phyloP scores from a whole-genome alignment of 257 asterid species.

The Solanum sitiens region DNA sequence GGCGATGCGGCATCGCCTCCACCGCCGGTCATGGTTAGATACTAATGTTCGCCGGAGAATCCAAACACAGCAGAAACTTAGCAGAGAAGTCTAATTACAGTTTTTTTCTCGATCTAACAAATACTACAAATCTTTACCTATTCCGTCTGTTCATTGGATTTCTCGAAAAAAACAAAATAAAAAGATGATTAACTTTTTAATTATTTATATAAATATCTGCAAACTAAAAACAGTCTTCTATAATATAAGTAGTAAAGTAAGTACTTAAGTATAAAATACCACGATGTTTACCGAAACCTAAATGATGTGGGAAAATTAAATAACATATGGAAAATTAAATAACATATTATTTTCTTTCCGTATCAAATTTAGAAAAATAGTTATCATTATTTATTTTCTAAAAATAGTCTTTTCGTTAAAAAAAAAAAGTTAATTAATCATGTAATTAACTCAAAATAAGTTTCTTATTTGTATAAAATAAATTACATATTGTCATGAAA shows the following conservation, averaged over 20 bases:
- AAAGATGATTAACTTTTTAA: background rate
- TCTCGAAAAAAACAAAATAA: background rate
- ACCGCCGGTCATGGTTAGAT: slow-evolving; percentile 28
- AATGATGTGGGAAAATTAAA: background rate
- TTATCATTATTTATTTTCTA: background rate
- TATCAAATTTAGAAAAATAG: background rate
- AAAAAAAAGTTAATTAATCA: too few species aligned
- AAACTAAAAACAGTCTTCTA: background rate
- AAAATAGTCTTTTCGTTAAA: background rate
- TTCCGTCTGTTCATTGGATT: background rate
- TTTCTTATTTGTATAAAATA: background rate
- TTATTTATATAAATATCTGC: background rate
- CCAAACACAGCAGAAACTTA: background rate
- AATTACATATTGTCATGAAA: background rate
- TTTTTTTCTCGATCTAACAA: background rate
- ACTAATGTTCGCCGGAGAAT: background rate
- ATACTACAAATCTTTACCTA: background rate
- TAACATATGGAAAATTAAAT: too few species aligned
- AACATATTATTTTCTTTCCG: background rate
- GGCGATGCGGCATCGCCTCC: slow-evolving; percentile 48
- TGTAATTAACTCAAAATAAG: background rate
- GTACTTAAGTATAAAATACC: too few species aligned
- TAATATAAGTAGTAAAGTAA: too few species aligned
- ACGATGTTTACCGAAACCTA: background rate
- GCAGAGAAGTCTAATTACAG: background rate